These are phyloP conservation scores for Brettanomyces nanus DNA, from an alignment of 805 yeast species.

Conservation along the genomic window DNA sequence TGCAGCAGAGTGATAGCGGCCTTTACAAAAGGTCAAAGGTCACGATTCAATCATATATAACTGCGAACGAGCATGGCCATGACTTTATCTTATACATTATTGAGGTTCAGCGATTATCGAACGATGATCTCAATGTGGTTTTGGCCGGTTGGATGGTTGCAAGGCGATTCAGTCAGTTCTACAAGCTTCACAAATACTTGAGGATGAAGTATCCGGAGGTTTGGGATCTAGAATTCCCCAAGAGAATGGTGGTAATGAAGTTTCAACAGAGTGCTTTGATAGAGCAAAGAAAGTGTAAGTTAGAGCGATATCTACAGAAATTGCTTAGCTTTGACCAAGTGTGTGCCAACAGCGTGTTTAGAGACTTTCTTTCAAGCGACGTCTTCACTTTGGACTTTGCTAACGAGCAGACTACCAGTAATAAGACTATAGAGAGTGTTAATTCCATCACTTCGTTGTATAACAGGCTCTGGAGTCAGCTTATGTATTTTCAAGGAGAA, in stretches of 20 bases:
- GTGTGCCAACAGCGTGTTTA: conserved; percentile 63
- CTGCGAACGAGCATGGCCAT: conserved; percentile 47
- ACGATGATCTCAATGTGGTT: conserved; percentile 26
- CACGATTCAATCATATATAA: conserved; percentile 44
- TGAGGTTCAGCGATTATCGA: conserved; percentile 51
- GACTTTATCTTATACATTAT: conserved; percentile 68
- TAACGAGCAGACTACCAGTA: conserved; percentile 7
- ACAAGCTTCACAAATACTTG: conserved; percentile 58
- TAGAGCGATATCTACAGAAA: conserved; percentile 54
- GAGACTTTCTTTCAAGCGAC: conserved; percentile 74
- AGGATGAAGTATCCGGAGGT: conserved; percentile 44
- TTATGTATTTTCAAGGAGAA: conserved; percentile 2
- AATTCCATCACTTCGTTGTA: conserved; percentile 25
- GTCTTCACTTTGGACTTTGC: conserved; percentile 30
- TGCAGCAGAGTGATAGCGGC: conserved; percentile 76
- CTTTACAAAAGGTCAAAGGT: conserved; percentile 59
- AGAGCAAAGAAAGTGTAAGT: conserved; percentile 51
- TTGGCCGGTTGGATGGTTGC: conserved; percentile 88
- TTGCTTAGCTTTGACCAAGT: conserved; percentile 58
- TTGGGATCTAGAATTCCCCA: conserved; percentile 44
- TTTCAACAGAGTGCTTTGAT: conserved; percentile 58
- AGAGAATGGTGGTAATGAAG: conserved; percentile 57
- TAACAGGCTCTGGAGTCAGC: conserved; percentile 24
- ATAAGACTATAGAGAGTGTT: conserved; percentile 9
- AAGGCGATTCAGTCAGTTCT: conserved; percentile 79